Evolutionary conservation across 495 filamentous ascomycete genomes (phyloP), one percentile per base, ranked within the genome.

Genomic region (Penicillium pancosmium): DNA sequence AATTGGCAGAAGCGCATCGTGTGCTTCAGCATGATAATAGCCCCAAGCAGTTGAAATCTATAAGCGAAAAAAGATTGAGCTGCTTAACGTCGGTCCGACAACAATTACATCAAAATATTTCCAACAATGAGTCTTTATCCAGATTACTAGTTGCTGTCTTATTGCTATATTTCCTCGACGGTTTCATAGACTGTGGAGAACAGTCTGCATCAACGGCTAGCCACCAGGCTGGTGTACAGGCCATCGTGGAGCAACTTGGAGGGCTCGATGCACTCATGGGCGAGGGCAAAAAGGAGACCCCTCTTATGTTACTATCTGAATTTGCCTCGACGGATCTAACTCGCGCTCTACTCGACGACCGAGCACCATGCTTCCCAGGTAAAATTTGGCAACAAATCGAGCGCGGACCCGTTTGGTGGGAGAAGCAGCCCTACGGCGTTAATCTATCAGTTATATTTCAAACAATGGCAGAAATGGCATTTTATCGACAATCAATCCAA

Each of bases 271-370:
- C 53, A 10, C 56, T 69, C 15, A 59, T 62, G 5, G 60, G 61
- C 13, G 47, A 63, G 52, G 57, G 69, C 5, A 64, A 72, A 21
- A 57, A 66, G 18, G 72, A 73, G 35, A 56, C 68, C n/a, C 68
- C 68, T 15, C 59, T 69, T 25, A 60, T 76, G 60, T 62, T 76
- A 56, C 25, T 74, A 23, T 76, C 73, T 8, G 70, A 72, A 9
- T 76, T 76, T 34, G 65, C 70, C 16, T 74, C 73, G 1, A 73
- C 73, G 54, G 73, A 76, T 66, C 56, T 76, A 19, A 76, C 71
- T 11, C 55, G 60, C 4, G 50, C 63, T 21, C 16, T 65, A 34
- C 52, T 65, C 5, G 63, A 65, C 11, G 59, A 62, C 12, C 33
- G 59, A 16, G 5, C 55, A 10, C 63, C 63, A 11, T 62, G 54